Conservation (phyloP, 1,284 basidiomycete species). For the Neonothopanus nambi region DNA sequence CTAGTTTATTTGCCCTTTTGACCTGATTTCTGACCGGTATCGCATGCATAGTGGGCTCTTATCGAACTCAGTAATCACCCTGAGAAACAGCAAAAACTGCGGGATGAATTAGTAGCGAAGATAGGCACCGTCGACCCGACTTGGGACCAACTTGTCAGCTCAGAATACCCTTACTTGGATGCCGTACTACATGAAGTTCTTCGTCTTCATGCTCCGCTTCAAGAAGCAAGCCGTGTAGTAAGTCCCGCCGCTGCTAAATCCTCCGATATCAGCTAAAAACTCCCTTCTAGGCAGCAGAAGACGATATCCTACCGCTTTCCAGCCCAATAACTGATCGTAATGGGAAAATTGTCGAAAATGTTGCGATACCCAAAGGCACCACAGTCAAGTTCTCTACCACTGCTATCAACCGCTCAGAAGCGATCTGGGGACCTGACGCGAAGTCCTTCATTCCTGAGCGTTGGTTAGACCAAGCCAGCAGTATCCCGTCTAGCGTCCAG, state of each 20-base stretch:
- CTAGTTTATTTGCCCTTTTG: no score
- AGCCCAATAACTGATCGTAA: conserved; percentile 31
- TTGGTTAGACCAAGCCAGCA: conserved; percentile 33
- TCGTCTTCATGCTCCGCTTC: conserved; percentile 42
- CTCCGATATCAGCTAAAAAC: conserved; percentile 20
- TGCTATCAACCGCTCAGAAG: conserved; percentile 46
- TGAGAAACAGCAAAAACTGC: conserved; percentile 26
- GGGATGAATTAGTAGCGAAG: conserved; percentile 26
- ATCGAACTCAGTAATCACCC: conserved; percentile 28
- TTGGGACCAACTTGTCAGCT: conserved; percentile 7
- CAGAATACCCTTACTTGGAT: conserved; percentile 11
- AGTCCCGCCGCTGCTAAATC: conserved; percentile 23
- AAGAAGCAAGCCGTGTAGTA: conserved; percentile 41
- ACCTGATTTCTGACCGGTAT: conserved; percentile 21
- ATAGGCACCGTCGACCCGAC: conserved; percentile 21
- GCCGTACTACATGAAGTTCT: conserved; percentile 53
- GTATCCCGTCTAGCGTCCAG: conserved; percentile 25
- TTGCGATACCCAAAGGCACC: conserved; percentile 48
- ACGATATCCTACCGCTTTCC: conserved; percentile 53
- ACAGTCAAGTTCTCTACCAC: conserved; percentile 39
- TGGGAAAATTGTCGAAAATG: conserved; percentile 28
- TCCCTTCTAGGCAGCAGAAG: conserved; percentile 40
- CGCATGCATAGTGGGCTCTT: conserved; percentile 31
- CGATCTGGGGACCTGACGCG: conserved; percentile 46
- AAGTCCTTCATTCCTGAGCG: conserved; percentile 41